Evolutionary conservation across 2,329 filamentous ascomycete species (phyloP).

Genomic region (Allantophomopsis lycopodina): DNA sequence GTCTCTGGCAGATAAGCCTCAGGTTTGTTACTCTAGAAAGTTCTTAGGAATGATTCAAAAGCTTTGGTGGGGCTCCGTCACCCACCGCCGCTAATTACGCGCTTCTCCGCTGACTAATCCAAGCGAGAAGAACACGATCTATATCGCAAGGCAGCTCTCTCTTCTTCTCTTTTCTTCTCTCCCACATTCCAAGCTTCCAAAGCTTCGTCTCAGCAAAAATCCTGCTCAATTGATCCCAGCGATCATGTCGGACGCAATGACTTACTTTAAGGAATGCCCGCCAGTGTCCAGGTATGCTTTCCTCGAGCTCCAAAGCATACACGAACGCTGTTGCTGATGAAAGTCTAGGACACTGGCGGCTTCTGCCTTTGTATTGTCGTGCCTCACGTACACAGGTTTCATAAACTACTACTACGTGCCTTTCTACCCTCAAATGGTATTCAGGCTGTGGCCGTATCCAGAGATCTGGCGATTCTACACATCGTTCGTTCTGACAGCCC

Average conservation of each 20-base stretch:
- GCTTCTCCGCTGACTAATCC: conserved; percentile 1
- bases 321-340: conserved; percentile 29
- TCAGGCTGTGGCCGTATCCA: conserved; percentile 27
- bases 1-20: not conserved
- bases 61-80: conserved; percentile 11
- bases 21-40: not conserved
- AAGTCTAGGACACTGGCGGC: conserved; percentile 47
- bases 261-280: conserved; percentile 51
- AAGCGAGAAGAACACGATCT: conserved; percentile 6
- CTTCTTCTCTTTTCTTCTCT: conserved; percentile 1
- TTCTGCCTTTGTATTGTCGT: conserved; percentile 42
- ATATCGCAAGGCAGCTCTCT: conserved; percentile 1
- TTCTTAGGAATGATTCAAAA: conserved; percentile 6
- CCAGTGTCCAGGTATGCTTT: conserved; percentile 48
- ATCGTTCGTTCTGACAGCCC: conserved; percentile 21
- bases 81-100: conserved; percentile 3
- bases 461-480: conserved; percentile 23
- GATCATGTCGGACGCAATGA: conserved; percentile 25
- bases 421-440: conserved; percentile 32
- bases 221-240: not conserved
- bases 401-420: conserved; percentile 32
- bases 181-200: conserved; percentile 3
- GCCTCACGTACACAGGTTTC: conserved; percentile 39
- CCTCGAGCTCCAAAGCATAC: conserved; percentile 3
- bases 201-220: conserved; percentile 6